Conservation (phyloP, 352 stramenopile genomes). For the Globisporangium emineosum region DNA sequence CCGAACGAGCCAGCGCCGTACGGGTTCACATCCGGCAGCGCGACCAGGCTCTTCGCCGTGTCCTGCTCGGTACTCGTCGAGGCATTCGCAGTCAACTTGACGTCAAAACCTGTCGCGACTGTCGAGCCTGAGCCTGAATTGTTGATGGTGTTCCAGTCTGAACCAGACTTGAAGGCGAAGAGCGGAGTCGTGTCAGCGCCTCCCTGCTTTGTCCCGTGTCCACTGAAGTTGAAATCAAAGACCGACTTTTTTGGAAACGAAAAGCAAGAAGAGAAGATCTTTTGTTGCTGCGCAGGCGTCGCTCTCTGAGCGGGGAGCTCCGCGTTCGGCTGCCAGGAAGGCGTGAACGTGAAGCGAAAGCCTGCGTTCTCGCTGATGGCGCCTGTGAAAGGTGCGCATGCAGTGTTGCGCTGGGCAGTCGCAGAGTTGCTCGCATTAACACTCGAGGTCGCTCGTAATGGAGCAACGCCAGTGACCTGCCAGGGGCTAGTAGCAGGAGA, state of each 20-base stretch:
- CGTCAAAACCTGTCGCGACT: constrained; percentile 8
- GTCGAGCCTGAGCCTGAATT: neutral
- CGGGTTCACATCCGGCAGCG: constrained; percentile 45
- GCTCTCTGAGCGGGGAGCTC: neutral
- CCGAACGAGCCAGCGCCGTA: constrained; percentile 56
- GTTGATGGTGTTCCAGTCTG: constrained; percentile 4
- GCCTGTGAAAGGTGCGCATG: neutral
- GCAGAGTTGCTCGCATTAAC: neutral
- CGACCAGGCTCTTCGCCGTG: constrained; percentile 31
- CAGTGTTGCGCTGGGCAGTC: neutral
- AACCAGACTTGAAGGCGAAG: neutral
- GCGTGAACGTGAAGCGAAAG: constrained; percentile 13
- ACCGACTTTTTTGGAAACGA: constrained; percentile 1
- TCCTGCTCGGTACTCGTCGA: neutral
- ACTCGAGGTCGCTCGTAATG: neutral
- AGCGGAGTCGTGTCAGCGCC: neutral
- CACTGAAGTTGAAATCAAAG: neutral
- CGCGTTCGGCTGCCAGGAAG: constrained; percentile 8
- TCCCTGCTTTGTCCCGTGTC: neutral
- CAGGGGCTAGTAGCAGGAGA: neutral
- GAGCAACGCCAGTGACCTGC: neutral
- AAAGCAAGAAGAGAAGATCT: constrained; percentile 10
- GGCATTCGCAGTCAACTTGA: constrained; percentile 1
- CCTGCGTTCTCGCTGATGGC: neutral
- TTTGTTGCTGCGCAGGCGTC: neutral